Base-by-base conservation (phyloP, 2,329 filamentous ascomycete genomes). In the Bipolaris zeicola region DNA sequence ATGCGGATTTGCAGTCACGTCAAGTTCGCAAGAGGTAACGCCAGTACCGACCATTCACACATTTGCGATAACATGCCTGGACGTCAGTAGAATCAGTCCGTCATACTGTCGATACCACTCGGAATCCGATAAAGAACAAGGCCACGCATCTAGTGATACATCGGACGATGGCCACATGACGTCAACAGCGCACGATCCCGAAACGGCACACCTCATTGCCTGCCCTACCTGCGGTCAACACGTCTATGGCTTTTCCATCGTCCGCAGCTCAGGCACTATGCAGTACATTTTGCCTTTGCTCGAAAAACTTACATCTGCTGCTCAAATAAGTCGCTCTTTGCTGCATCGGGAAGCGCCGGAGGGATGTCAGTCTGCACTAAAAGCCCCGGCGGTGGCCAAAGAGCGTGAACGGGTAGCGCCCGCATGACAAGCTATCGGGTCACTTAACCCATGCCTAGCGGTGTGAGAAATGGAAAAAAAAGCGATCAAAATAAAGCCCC, bases 401-500 rank as follows among this genome's bases (percentile, higher is more conserved):
- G 26, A 33, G 31, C 39, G 26, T 26, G 26, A 51, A 36, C 16
- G 31, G 49, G 18, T 33, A 33, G 37, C 53, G 31, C 41, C 50
- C 44, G 46, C 36, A 50, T 54, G 50, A 45, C 55, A 43, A 36
- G 38, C 38, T 24, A 39, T 49, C 45, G 53, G 49, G 28, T 42
- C 31, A 41, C 33, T 41, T 42, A 49, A 39, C 45, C 45, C 20
- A 18, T 54, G 50, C 28, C 22, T 57, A 57, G 55, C 55, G 55
- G 55, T 54, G 55, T 54, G n/a, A 26, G 38, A 54, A 50, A 54
- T 41, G 49, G 53, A 47, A 56, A 55, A 24, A 36, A 50, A 50
- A 36, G 49, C 52, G 48, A 52, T 24, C 50, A 51, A 51, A 41
- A 44, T 46, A 34, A 34, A 46, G 14, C 51, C 39, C 28, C 28